phyloP scores from a whole-genome alignment of 352 stramenopile genomes.

The Pythium chondricola region DNA sequence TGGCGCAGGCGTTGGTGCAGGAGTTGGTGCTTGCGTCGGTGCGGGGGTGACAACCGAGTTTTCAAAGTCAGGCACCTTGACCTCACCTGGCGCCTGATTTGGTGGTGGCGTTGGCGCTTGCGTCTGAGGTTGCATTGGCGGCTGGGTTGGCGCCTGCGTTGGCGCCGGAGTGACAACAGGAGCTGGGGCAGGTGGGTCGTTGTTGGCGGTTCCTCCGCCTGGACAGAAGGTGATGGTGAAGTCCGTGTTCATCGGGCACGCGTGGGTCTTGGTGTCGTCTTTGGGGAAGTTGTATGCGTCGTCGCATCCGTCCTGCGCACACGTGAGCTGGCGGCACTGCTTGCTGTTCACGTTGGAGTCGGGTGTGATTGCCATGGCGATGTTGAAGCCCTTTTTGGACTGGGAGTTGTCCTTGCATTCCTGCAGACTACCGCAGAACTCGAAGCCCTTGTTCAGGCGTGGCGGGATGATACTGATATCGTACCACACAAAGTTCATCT shows the following conservation, averaged over 20 bases:
- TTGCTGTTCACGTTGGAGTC: slow-evolving; percentile 49
- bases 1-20: neutral
- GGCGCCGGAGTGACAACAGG: slow-evolving; percentile 2
- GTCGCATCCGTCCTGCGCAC: slow-evolving; percentile 40
- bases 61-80: slow-evolving; percentile 4
- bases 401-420: slow-evolving; percentile 61
- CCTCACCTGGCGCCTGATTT: neutral
- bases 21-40: neutral
- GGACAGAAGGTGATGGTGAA: slow-evolving; percentile 71
- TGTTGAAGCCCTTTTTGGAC: slow-evolving; percentile 62
- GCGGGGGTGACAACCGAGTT: neutral
- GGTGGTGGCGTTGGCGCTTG: slow-evolving; percentile 5
- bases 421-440: slow-evolving; percentile 54
- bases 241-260: slow-evolving; percentile 49
- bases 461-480: slow-evolving; percentile 72
- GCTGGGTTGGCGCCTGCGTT: neutral
- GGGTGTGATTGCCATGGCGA: slow-evolving; percentile 46
- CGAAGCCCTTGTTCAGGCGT: slow-evolving; percentile 34
- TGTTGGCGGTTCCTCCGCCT: slow-evolving; percentile 4
- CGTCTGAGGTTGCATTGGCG: neutral
- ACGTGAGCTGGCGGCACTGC: slow-evolving; percentile 54
- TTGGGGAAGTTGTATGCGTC: slow-evolving; percentile 68
- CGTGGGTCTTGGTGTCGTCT: slow-evolving; percentile 73
- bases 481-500: slow-evolving; percentile 51
- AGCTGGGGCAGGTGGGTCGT: neutral